phyloP scores from a whole-genome alignment of 257 asterid genomes.

The Solanum boliviense region DNA sequence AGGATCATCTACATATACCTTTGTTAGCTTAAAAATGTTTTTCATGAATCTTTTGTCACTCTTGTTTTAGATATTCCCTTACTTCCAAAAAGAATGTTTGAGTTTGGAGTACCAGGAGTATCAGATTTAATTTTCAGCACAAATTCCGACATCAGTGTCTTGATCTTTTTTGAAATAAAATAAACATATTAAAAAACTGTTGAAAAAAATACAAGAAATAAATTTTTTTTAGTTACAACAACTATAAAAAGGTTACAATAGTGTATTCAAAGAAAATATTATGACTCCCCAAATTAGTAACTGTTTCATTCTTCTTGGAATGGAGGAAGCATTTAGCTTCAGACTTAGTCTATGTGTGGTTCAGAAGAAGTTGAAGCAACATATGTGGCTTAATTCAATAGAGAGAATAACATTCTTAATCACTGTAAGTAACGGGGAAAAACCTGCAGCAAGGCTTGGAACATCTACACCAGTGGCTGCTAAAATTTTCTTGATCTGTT shows the following conservation, averaged over 20 bases:
- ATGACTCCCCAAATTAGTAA: not conserved
- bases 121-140: not conserved
- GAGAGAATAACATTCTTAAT: not conserved
- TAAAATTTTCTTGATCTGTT: conserved; percentile 81
- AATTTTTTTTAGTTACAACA: not conserved
- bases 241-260: not conserved
- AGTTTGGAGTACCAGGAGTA: not conserved
- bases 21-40: not conserved
- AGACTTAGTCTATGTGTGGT: not conserved
- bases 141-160: not conserved
- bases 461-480: conserved; percentile 95
- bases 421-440: not conserved
- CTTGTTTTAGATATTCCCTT: not conserved
- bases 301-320: not conserved
- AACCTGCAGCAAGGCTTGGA: conserved; percentile 93
- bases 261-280: not conserved
- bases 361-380: not conserved
- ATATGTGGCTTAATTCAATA: not conserved
- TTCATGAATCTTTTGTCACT: not conserved
- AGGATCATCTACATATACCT: not conserved
- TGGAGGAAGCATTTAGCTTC: not conserved
- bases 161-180: not conserved
- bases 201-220: not conserved
- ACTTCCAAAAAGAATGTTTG: not conserved
- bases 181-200: not conserved